Base-by-base conservation (phyloP, 2,329 filamentous ascomycete species). In the Sporothrix humicola region DNA sequence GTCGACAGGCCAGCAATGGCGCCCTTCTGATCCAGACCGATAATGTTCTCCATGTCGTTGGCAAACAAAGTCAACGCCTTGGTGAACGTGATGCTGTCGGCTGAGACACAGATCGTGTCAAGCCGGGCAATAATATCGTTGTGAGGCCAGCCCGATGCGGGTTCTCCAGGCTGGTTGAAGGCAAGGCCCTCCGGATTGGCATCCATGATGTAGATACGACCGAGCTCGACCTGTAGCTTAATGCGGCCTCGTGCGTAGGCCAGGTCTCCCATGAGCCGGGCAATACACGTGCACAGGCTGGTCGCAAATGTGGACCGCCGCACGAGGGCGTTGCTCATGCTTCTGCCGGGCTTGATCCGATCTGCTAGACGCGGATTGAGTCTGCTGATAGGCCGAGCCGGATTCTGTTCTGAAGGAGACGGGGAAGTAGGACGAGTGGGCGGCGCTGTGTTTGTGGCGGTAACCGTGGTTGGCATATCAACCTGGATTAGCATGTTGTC, bases 21-120 rank as follows among this genome's bases (percentile, higher is more conserved):
- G 26, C 13, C 31, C 17, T 69, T 69, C 4, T 26, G 3, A 12
- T 69, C 54, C 17, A 69, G 13, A 13, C 70, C 68, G 6, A 75
- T 31, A 0, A 76, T 20, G 8, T 68, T 70, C 15, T 77, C 76
- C 10, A 77, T 69, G 23, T 77, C 76, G 6, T 76, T 77, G 65
- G 76, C 78, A 73, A 77, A 78, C 2, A 78, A 76, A 2, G 78
- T 78, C 7, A 82, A 74, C 1, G 77, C 75, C 46, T 78, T 79
- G 52, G 80, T 80, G 54, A 81, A 82, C 2, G 77, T 70, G 9
- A 78, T 73, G 48, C 74, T 75, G 1, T 75, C 68, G 1, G 74
- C 73, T 6, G 72, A 37, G 0, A 73, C 72, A 12, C 73, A 76
- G 12, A 71, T 52, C 0, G 68, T 72, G 48, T 78, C 75, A 7